Evolutionary conservation across 2,329 filamentous ascomycete species (phyloP), one percentile per base, ranked within the genome.

Genomic region (Alternaria dauci): DNA sequence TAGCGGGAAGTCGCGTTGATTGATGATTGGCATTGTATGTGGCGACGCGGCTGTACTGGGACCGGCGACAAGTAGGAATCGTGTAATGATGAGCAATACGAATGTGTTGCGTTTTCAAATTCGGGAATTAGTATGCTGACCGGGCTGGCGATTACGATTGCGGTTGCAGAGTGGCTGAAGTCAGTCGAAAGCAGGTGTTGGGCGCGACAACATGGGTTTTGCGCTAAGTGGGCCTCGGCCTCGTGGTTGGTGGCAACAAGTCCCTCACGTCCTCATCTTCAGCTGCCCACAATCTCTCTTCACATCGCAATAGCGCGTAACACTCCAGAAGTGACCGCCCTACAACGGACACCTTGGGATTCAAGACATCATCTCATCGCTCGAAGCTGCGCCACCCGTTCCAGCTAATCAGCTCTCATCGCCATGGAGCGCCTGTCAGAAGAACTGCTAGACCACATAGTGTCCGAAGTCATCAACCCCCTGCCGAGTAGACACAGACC

Each of bases 1-100:
- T 44, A 62, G 64, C 39, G 70, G 71, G 38, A 74, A 73, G 32
- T 72, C 62, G 25, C 30, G 23, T n/a, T 64, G 41, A 23, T 59
- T 65, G 46, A 71, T 32, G 32, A 58, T 63, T 39, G 61, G 9
- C 66, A 71, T 70, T 46, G 26, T 32, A 11, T 25, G 20, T 25
- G 39, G 39, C 39, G 20, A 25, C 20, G 39, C 12, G 20, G 39
- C 6, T 25, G 4, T 12, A 25, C 12, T 42, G 11, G 8, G 9
- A 25, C 12, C 8, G 11, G 39, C 39, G 20, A 6, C 12, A 42
- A 25, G 7, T 28, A 12, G 8, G 23, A 11, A 26, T n/a, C 5
- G 26, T 16, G 12, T 16, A 14, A 8, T 6, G 30, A 7, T 14
- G 6, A 16, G 8, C 0, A 36, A 18, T 34, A n/a, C 38, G 6